These are phyloP conservation scores for Fusarium nodosum DNA, from an alignment of 2,329 filamentous ascomycete genomes.

Conservation along the genomic window DNA sequence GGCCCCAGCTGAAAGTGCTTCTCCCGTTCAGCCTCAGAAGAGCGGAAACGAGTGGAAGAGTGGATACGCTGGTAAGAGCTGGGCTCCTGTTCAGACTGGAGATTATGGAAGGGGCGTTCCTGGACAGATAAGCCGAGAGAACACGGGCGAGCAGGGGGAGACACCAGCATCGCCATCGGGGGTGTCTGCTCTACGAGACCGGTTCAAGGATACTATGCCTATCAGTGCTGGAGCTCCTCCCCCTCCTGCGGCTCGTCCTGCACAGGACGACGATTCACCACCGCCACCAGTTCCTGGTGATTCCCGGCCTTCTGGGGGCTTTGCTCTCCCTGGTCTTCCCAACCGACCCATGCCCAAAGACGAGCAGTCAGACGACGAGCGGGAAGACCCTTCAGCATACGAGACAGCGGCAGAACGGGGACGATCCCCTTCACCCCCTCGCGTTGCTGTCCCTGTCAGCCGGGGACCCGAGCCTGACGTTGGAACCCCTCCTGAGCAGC, in stretches of 20 bases:
- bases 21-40: conserved; percentile 74
- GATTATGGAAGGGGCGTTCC: conserved; percentile 73
- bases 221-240: conserved; percentile 67
- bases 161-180: conserved; percentile 69
- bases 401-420: conserved; percentile 61
- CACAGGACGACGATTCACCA: conserved; percentile 64
- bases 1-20: conserved; percentile 55
- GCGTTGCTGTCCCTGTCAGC: conserved; percentile 86
- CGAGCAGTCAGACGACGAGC: conserved; percentile 62
- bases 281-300: conserved; percentile 65
- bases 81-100: conserved; percentile 83
- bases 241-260: conserved; percentile 55
- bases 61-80: conserved; percentile 89
- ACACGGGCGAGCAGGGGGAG: conserved; percentile 71
- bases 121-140: conserved; percentile 67
- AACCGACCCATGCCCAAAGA: conserved; percentile 67
- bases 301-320: conserved; percentile 76
- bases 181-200: conserved; percentile 82
- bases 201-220: conserved; percentile 82
- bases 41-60: conserved; percentile 90
- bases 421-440: conserved; percentile 76
- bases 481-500: conserved; percentile 65
- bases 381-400: conserved; percentile 62
- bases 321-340: conserved; percentile 83
- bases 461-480: conserved; percentile 69